Percentiles rank a stretch among this genome's conserved stretches.
phyloP scores from a whole-genome alignment of 2,329 filamentous ascomycete genomes.

The Colletotrichum zoysiae region DNA sequence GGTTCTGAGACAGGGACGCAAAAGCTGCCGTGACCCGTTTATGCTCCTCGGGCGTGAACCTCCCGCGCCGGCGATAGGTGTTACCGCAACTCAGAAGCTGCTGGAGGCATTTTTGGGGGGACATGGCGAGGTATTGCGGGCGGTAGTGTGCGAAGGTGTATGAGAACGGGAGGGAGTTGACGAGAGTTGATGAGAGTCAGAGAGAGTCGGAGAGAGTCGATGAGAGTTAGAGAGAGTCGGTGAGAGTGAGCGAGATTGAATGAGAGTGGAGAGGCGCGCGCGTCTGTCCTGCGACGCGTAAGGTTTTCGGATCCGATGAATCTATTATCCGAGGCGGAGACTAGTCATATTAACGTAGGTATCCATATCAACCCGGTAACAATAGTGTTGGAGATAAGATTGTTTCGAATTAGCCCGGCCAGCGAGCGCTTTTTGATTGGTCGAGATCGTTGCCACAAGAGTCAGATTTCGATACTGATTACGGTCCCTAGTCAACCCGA shows the following conservation, averaged over 20 bases:
- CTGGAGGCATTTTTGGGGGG: neutral
- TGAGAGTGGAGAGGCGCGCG: neutral
- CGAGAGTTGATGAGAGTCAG: neutral
- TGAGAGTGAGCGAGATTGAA: conserved; percentile 3
- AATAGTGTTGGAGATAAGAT: too few species aligned
- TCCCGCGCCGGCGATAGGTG: neutral
- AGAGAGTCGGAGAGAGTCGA: neutral
- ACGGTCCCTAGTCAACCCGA: too few species aligned
- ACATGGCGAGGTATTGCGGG: neutral
- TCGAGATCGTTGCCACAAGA: too few species aligned
- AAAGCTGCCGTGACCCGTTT: neutral
- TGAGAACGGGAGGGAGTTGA: neutral
- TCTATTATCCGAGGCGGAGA: neutral
- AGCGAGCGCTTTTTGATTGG: too few species aligned
- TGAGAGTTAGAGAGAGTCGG: neutral
- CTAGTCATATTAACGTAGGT: too few species aligned
- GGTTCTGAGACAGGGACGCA: neutral
- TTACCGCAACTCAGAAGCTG: neutral
- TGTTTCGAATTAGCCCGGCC: too few species aligned
- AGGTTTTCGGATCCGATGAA: neutral
- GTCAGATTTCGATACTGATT: too few species aligned
- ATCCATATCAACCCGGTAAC: too few species aligned
- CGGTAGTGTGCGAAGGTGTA: neutral
- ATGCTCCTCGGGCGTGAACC: neutral
- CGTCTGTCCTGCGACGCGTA: neutral